Evolutionary conservation across 495 filamentous ascomycete species (phyloP).

Genomic region (Aspergillus olivimuriae): DNA sequence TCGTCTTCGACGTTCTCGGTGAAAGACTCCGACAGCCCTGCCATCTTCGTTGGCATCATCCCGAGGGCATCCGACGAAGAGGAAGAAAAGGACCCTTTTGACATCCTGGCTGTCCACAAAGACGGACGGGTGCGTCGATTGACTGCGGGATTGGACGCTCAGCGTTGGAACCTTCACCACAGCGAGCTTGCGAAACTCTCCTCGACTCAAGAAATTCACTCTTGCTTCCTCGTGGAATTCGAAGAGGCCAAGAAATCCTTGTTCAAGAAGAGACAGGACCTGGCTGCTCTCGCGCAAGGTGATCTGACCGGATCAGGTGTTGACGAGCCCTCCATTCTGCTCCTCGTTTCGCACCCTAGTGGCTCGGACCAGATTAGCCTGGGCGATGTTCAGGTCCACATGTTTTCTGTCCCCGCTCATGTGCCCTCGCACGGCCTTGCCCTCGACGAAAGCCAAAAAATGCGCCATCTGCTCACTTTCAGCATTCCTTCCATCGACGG

Average conservation of each 20-base stretch:
- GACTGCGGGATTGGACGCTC: conserved; percentile 33
- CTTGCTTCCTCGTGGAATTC: conserved; percentile 40
- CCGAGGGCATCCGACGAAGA: conserved; percentile 19
- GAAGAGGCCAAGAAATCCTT: conserved; percentile 39
- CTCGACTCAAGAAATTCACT: conserved; percentile 26
- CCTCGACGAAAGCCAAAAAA: conserved; percentile 29
- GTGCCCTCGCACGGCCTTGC: conserved; percentile 7
- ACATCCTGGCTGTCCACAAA: conserved; percentile 43
- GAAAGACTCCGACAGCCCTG: conserved; percentile 37
- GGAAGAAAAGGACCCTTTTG: conserved; percentile 24
- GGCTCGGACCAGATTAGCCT: conserved; percentile 22
- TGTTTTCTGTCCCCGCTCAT: conserved; percentile 35
- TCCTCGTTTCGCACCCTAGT: conserved; percentile 35
- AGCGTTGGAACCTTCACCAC: conserved; percentile 38
- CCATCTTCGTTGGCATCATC: conserved; percentile 36
- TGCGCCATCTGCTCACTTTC: conserved; percentile 35
- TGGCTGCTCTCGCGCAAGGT: conserved; percentile 32
- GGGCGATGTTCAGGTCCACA: conserved; percentile 34
- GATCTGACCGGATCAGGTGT: conserved; percentile 20
- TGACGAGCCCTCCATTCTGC: conserved; percentile 33
- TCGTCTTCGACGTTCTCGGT: conserved; percentile 35
- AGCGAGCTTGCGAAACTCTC: conserved; percentile 29
- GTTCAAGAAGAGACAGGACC: conserved; percentile 39
- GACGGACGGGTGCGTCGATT: conserved; percentile 38
- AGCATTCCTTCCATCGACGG: conserved; percentile 27